Conservation (phyloP, 1,284 basidiomycete genomes). For the Malassezia globosa region DNA sequence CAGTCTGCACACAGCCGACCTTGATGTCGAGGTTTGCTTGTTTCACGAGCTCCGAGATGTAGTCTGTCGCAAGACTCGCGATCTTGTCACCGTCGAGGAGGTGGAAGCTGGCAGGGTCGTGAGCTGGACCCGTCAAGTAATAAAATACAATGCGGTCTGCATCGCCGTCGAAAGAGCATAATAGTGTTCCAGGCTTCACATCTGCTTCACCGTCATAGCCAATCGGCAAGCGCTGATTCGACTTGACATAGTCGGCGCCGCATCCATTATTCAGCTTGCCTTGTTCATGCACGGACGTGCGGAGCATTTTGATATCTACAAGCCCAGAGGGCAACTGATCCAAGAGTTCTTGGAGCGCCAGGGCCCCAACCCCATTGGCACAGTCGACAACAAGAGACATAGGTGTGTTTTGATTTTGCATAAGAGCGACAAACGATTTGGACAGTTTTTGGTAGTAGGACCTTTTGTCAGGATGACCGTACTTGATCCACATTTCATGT, state of each 20-base stretch:
- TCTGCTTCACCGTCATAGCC: slow-evolving; percentile 34
- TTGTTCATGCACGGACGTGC: slow-evolving; percentile 52
- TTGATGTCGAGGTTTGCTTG: slow-evolving; percentile 34
- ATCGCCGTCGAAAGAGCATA: slow-evolving; percentile 90
- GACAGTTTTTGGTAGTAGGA: slow-evolving; percentile 81
- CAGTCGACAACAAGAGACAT: slow-evolving; percentile 74
- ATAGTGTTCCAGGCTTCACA: slow-evolving; percentile 56
- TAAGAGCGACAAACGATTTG: slow-evolving; percentile 71
- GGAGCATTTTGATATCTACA: slow-evolving; percentile 28
- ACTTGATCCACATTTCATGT: slow-evolving; percentile 56
- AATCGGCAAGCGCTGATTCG: slow-evolving; percentile 48
- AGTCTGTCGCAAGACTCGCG: slow-evolving; percentile 80
- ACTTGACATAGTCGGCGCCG: slow-evolving; percentile 97
- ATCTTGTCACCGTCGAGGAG: slow-evolving; percentile 99
- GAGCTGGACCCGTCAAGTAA: slow-evolving; percentile 52
- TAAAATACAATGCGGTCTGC: slow-evolving; percentile 95
- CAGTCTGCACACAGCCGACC: slow-evolving; percentile 75
- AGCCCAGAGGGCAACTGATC: slow-evolving; percentile 18
- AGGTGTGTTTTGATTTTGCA: slow-evolving; percentile 49
- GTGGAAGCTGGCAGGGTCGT: slow-evolving; percentile 66
- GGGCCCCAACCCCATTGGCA: slow-evolving; percentile 89
- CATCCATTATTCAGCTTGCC: slow-evolving; percentile 71
- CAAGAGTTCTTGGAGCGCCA: slow-evolving; percentile 35
- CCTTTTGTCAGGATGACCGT: slow-evolving; percentile 70
- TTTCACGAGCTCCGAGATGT: slow-evolving; percentile 77